These are phyloP conservation scores for Tuber aestivum DNA, from an alignment of 495 filamentous ascomycete genomes.

Conservation along the genomic window DNA sequence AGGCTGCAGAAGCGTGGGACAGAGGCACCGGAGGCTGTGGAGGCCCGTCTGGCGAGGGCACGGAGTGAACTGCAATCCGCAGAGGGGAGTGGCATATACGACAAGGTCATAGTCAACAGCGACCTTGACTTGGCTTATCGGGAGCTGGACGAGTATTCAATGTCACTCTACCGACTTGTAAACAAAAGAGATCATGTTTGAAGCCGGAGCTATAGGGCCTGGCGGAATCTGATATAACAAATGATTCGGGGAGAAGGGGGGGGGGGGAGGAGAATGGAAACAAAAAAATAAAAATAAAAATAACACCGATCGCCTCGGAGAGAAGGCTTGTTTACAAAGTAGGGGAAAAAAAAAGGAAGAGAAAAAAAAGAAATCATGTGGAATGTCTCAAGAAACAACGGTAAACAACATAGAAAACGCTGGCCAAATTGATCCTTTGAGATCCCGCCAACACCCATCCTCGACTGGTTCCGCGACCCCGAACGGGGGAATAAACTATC, in stretches of 20 bases:
- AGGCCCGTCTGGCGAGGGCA: conserved; percentile 68
- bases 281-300: background rate
- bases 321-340: background rate
- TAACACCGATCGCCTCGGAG: background rate
- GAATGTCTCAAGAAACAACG: background rate
- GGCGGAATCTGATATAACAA: background rate
- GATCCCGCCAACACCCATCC: background rate
- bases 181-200: conserved; percentile 4
- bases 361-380: background rate
- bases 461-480: background rate
- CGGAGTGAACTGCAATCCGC: conserved; percentile 72
- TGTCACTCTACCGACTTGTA: conserved; percentile 13
- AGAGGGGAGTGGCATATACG: conserved; percentile 61
- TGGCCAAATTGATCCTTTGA: background rate
- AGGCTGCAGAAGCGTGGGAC: conserved; percentile 72
- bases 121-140: conserved; percentile 72
- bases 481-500: background rate
- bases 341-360: too few relatives aligned
- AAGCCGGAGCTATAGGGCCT: background rate
- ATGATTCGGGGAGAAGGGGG: background rate
- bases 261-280: background rate
- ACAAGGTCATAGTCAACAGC: conserved; percentile 79
- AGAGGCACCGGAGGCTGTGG: conserved; percentile 69
- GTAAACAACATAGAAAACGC: background rate
- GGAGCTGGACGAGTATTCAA: conserved; percentile 58